Base-by-base conservation (phyloP, 257 asterid species). In the Solanum paucissectum region DNA sequence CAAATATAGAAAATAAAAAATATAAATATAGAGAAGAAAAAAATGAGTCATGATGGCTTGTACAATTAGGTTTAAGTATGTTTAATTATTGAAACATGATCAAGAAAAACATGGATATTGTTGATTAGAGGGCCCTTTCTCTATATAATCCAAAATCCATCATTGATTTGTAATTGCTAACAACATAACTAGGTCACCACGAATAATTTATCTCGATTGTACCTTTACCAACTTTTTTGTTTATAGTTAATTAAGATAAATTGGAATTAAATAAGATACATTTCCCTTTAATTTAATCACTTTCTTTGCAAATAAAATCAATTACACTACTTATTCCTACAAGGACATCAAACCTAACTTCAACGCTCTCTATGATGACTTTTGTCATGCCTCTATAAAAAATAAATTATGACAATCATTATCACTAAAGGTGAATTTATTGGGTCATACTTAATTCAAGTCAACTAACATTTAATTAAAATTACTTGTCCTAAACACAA, bases 301-400 rank as follows among this genome's bases (percentile, higher is more conserved):
- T 18, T 82, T 6, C 29, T 33, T 49, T 49, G 8, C 29, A n/a
- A 12, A 81, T 46, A 46, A 46, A 81, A 81, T 81, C 3, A 49
- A 81, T 12, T 72, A n/a, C 18, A 52, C n/a, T 4, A 86, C 62
- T 12, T 73, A 18, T 34, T 21, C 14, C 29, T 27, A 87, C 23
- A 20, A 60, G 68, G 89, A 83, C 88, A 75, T 76, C 85, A 62
- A 46, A 89, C 88, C 89, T 87, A 87, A 89, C 86, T 23, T 44
- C 49, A 46, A 75, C 34, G 69, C 81, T 62, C 58, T 44, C 18
- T 76, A 85, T 85, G 71, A 58, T 85, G 75, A 83, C 46, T 10
- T 69, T 12, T 64, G 60, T 85, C 83, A 60, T 89, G 84, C 84
- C 71, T 73, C 71, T 33, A 64, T 7, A 44, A 18, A 23, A 12